Evolutionary conservation across 2,329 filamentous ascomycete genomes (phyloP).

Genomic region (Gaeumannomyces sp.): DNA sequence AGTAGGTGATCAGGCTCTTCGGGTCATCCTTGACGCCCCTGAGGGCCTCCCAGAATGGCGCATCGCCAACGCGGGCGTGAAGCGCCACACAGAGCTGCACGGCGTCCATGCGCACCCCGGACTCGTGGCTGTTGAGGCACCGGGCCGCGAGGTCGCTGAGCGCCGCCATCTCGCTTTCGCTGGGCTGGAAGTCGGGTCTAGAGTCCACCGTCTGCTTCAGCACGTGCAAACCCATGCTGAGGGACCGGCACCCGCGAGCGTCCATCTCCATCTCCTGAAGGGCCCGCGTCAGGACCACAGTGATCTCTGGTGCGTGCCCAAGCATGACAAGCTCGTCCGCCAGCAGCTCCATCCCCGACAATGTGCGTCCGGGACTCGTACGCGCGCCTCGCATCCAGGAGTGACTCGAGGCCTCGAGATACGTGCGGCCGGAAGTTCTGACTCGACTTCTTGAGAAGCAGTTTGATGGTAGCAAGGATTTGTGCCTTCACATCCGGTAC

Average conservation of each 20-base stretch:
- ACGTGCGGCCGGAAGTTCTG: constrained; percentile 63
- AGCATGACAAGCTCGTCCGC: constrained; percentile 65
- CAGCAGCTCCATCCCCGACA: constrained; percentile 66
- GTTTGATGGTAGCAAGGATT: constrained; percentile 65
- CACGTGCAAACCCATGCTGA: constrained; percentile 59
- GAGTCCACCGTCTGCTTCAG: constrained; percentile 53
- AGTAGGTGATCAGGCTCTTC: constrained; percentile 73
- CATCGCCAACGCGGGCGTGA: constrained; percentile 55
- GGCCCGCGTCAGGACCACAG: constrained; percentile 44
- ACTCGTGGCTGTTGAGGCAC: constrained; percentile 55
- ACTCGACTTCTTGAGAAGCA: constrained; percentile 62
- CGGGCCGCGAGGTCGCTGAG: constrained; percentile 46
- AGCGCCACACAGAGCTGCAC: constrained; percentile 72
- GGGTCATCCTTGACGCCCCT: constrained; percentile 62
- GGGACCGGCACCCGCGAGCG: constrained; percentile 42
- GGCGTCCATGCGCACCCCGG: constrained; percentile 65
- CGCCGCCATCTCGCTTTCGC: constrained; percentile 43
- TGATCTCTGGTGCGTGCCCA: constrained; percentile 56
- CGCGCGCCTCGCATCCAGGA: constrained; percentile 57
- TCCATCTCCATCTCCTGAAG: constrained; percentile 40
- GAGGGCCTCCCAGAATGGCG: constrained; percentile 61
- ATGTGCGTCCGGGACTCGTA: constrained; percentile 68
- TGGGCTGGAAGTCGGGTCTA: constrained; percentile 38
- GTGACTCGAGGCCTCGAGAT: constrained; percentile 58
- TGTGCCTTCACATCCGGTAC: constrained; percentile 68